Evolutionary conservation across 139 green algal genomes (phyloP), one percentile per base, ranked within the genome.

Genomic region (Ettlia oleoabundans): DNA sequence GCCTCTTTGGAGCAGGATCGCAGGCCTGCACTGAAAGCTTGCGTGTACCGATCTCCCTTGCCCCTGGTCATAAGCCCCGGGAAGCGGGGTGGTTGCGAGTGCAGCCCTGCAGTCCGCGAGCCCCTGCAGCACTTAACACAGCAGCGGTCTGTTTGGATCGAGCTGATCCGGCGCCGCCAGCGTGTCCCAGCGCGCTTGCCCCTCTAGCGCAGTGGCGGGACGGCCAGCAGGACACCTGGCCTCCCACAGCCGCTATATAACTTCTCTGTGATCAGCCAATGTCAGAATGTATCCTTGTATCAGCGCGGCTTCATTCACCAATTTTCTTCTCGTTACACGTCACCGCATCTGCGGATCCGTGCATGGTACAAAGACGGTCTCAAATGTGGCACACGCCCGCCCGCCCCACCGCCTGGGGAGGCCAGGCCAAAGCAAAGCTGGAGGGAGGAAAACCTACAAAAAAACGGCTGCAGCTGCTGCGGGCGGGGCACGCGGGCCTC

Each of bases 21-120:
- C 43, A 82, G 63, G 1, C 63, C 77, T 22, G 66, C 77, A 43
- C 77, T 82, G 63, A 82, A 82, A 1, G 77, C 77, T 24, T 24
- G 47, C 4, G 77, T 82, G 32, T 65, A 37, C 26, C 77, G 32
- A 4, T 82, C 77, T 40, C 22, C 35, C 51, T 40, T 52, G 65
- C 65, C 65, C 33, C 65, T 33, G 35, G 18, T 65, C 55, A 65
- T 65, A 65, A 22, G 21, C 18, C 47, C 47, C 47, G 13, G 47
- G 10, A 22, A n/a, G 18, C 5, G 18, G 18, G 55, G 55, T 65
- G 21, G 55, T 65, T 65, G 55, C 55, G 21, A 58, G 47, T n/a
- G n/a, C n/a, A n/a, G n/a, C n/a, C n/a, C n/a, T n/a, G n/a, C n/a
- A n/a, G n/a, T n/a, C n/a, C n/a, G n/a, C n/a, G n/a, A n/a, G n/a